These are phyloP conservation scores for Rubroboletus satanas DNA, from an alignment of 768 basidiomycete species.

Conservation along the genomic window DNA sequence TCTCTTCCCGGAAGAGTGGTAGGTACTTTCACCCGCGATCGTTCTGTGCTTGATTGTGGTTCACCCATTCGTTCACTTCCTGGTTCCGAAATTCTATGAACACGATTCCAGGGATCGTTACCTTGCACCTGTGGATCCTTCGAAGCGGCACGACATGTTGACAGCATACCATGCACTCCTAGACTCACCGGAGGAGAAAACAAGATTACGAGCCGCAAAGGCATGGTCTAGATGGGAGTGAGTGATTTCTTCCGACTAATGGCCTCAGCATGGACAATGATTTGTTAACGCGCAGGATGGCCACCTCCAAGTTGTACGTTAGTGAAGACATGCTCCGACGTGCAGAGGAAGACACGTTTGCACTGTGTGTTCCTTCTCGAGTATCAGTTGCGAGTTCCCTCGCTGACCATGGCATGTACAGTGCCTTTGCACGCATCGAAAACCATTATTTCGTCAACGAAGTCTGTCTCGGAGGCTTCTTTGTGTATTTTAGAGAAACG, in stretches of 20 bases:
- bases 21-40: conserved; percentile 5
- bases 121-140: conserved; percentile 72
- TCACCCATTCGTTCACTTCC: not conserved
- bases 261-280: not conserved
- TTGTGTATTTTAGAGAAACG: not conserved
- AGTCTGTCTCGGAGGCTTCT: conserved; percentile 35
- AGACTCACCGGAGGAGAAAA: conserved; percentile 64
- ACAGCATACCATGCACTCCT: conserved; percentile 80
- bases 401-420: conserved; percentile 27
- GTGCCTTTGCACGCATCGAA: conserved; percentile 84
- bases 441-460: conserved; percentile 89
- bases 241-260: conserved; percentile 29
- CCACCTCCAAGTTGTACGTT: conserved; percentile 69
- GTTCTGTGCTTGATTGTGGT: not conserved
- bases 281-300: conserved; percentile 53
- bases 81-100: not conserved
- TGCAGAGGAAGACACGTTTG: conserved; percentile 70
- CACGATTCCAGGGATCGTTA: conserved; percentile 68
- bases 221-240: conserved; percentile 93
- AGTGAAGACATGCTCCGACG: conserved; percentile 65
- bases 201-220: conserved; percentile 64
- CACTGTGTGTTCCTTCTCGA: conserved; percentile 49
- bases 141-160: conserved; percentile 76
- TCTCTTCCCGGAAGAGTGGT: conserved; percentile 89
- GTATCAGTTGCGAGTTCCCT: conserved; percentile 1